phyloP scores from a whole-genome alignment of 2,329 filamentous ascomycete genomes.

The Penicillium freii region DNA sequence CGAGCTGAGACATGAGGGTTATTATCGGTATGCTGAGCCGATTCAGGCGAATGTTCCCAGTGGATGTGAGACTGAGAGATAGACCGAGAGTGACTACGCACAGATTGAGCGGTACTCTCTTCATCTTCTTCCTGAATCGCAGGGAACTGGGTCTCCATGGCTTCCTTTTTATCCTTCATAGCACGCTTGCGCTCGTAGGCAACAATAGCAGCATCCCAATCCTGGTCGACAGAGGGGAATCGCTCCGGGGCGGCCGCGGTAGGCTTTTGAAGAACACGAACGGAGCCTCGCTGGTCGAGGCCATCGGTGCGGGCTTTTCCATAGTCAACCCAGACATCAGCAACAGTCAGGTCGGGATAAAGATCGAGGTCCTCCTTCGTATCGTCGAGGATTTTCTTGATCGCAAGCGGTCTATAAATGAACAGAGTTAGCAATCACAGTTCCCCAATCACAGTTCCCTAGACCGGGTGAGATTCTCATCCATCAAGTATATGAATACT shows the following conservation, averaged over 20 bases:
- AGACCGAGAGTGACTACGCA: neutral
- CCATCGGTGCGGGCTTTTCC: slow-evolving; percentile 36
- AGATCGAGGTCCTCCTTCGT: slow-evolving; percentile 34
- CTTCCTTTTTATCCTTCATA: slow-evolving; percentile 15
- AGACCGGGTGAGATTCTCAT: neutral
- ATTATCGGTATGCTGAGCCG: neutral
- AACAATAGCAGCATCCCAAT: slow-evolving; percentile 31
- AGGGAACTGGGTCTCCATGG: slow-evolving; percentile 4
- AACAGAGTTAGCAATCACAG: slow-evolving; percentile 1
- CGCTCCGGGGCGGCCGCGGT: slow-evolving; percentile 23
- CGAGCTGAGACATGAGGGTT: neutral
- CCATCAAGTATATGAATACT: slow-evolving; percentile 15
- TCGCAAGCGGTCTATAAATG: slow-evolving; percentile 33
- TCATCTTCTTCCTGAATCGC: slow-evolving; percentile 15
- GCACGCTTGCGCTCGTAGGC: slow-evolving; percentile 20
- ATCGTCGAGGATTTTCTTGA: slow-evolving; percentile 41
- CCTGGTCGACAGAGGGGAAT: slow-evolving; percentile 37
- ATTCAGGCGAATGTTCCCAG: neutral
- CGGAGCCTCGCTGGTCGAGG: slow-evolving; percentile 35
- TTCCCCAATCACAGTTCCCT: neutral
- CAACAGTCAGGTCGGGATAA: slow-evolving; percentile 34
- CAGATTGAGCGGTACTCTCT: neutral
- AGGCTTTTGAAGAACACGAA: slow-evolving; percentile 38
- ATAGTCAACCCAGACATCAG: slow-evolving; percentile 40
- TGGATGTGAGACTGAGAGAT: neutral